A percentile compares a stretch with the other conserved stretches of the same genome.
phyloP scores from a whole-genome alignment of 352 stramenopile species.

The Globisporangium uncinulatum region DNA sequence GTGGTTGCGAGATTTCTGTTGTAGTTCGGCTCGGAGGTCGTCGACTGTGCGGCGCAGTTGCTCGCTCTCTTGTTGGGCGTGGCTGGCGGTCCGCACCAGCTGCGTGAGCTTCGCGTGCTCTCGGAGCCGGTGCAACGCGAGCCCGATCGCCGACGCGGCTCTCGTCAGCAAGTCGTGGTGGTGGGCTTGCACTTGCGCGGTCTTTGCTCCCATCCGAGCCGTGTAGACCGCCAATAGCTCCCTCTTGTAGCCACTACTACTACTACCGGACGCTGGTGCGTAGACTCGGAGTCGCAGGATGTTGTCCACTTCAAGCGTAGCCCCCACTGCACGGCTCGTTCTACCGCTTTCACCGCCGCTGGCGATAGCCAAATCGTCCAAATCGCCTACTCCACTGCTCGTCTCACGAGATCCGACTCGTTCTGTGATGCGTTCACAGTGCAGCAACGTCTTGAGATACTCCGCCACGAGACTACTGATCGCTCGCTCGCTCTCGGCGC shows the following conservation, averaged over 20 bases:
- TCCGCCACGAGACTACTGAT: background rate
- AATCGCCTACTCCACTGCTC: background rate
- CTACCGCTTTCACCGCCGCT: background rate
- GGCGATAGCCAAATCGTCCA: background rate
- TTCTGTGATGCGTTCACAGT: constrained; percentile 4
- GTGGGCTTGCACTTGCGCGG: background rate
- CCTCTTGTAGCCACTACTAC: background rate
- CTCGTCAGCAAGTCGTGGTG: constrained; percentile 9
- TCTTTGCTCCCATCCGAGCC: background rate
- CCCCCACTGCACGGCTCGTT: no score
- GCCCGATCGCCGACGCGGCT: constrained; percentile 2
- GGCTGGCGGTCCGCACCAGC: background rate
- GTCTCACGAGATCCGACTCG: background rate
- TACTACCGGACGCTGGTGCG: background rate
- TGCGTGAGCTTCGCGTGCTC: background rate
- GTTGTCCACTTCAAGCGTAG: constrained; percentile 12
- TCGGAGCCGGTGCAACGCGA: constrained; percentile 4
- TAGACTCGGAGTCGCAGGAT: constrained; percentile 11
- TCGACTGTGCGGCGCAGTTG: constrained; percentile 1
- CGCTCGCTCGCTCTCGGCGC: background rate
- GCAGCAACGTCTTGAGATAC: constrained; percentile 10
- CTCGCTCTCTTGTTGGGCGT: constrained; percentile 1
- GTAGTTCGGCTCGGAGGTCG: constrained; percentile 1
- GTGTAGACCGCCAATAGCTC: constrained; percentile 6
- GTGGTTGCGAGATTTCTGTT: constrained; percentile 4